Evolutionary conservation across 305 asterid genomes (phyloP).

Genomic region (Fraxinus angustifolia): DNA sequence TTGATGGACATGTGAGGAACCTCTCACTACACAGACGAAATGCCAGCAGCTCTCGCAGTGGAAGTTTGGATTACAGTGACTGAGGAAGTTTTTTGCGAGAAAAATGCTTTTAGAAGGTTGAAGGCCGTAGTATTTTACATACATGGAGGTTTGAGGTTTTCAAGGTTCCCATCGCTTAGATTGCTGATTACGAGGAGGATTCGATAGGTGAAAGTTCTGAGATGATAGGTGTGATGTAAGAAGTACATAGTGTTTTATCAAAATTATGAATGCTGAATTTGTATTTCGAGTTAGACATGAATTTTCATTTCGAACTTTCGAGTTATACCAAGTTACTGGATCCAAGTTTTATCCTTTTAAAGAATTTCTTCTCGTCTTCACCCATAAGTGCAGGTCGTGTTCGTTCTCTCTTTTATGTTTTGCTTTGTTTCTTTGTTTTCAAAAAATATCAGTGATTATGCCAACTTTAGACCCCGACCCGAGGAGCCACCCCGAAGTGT

Average conservation of each 20-base stretch:
- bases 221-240: constrained; percentile 11
- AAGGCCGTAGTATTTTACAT: not conserved
- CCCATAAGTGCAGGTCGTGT: not conserved
- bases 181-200: not conserved
- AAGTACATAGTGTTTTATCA: constrained; percentile 19
- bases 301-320: constrained; percentile 10
- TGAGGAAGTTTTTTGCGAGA: constrained; percentile 18
- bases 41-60: constrained; percentile 76
- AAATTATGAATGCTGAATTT: constrained; percentile 12
- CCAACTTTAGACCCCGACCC: no score
- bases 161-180: not conserved
- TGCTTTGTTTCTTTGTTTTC: not conserved
- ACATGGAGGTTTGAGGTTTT: not conserved
- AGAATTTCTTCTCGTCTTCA: not conserved
- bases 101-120: constrained; percentile 11
- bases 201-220: constrained; percentile 7
- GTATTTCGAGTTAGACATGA: constrained; percentile 18
- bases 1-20: constrained; percentile 55
- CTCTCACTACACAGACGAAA: constrained; percentile 77
- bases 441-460: not conserved
- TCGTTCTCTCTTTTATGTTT: not conserved
- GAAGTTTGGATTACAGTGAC: constrained; percentile 75
- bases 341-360: not conserved
- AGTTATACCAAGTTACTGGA: constrained; percentile 19
- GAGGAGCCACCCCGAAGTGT: no score